Conservation (phyloP, 73 alveolate genomes). For the Durusdinium trenchii region DNA sequence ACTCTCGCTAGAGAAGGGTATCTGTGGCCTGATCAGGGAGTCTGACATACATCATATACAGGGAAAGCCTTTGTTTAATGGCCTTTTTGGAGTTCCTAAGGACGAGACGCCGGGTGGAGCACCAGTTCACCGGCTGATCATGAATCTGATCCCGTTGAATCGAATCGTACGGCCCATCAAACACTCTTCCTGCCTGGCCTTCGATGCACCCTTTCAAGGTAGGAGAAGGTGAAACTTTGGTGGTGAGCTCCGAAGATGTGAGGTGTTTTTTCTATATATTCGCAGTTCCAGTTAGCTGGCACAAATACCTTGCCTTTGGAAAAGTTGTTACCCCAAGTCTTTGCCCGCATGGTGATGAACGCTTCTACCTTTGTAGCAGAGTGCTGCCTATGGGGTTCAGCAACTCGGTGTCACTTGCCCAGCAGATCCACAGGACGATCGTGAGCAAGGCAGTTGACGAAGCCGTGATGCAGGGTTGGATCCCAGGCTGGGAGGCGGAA, state of each 20-base stretch:
- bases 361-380: neutral
- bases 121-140: neutral
- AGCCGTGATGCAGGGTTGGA: too few species aligned
- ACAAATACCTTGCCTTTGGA: too few species aligned
- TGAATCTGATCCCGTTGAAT: neutral
- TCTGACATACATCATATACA: neutral
- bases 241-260: neutral
- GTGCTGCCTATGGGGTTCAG: neutral
- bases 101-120: neutral
- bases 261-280: too few species aligned
- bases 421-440: neutral
- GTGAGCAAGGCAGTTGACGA: neutral
- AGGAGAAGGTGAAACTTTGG: neutral
- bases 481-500: neutral
- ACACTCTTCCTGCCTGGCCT: neutral
- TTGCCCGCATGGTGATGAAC: too few species aligned
- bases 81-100: neutral
- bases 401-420: too few species aligned
- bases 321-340: too few species aligned
- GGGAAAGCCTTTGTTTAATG: neutral
- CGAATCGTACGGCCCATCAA: neutral
- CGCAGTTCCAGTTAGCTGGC: too few species aligned
- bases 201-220: neutral
- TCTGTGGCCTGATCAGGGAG: neutral
- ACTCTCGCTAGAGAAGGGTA: too few species aligned